Evolutionary conservation across 306 rosid genomes (phyloP).

Genomic region (Trifolium pratense): DNA sequence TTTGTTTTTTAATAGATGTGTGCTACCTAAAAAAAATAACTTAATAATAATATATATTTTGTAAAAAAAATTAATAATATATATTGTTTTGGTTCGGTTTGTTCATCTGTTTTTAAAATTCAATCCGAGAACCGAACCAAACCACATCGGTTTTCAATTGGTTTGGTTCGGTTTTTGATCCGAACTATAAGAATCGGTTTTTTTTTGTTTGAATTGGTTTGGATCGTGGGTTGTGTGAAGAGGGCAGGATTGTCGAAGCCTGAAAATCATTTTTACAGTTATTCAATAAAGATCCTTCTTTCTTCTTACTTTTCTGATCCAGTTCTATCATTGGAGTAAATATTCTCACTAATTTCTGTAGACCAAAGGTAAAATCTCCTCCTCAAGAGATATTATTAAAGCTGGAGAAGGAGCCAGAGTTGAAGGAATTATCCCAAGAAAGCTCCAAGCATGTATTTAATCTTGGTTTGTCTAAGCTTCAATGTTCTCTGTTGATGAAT

Average conservation of each 20-base stretch:
- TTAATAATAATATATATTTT: too few species aligned
- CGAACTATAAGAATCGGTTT: too few species aligned
- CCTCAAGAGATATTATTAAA: constrained; percentile 83
- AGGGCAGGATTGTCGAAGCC: neutral
- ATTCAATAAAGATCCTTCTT: constrained; percentile 2
- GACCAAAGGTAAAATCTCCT: constrained; percentile 85
- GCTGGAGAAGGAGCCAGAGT: constrained; percentile 83
- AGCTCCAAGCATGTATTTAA: constrained; percentile 75
- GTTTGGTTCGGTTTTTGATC: too few species aligned
- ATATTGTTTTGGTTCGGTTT: too few species aligned
- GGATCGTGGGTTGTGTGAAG: too few species aligned
- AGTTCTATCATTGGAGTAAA: constrained; percentile 21
- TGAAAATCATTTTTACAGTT: neutral
- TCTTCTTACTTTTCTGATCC: constrained; percentile 10
- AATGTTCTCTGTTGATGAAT: constrained; percentile 86
- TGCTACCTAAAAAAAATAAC: too few species aligned
- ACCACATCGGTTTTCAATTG: too few species aligned
- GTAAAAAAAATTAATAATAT: too few species aligned
- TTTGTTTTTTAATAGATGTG: too few species aligned
- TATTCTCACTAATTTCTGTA: constrained; percentile 49
- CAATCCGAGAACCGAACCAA: too few species aligned
- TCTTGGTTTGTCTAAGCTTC: constrained; percentile 75
- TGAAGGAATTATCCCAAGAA: constrained; percentile 69
- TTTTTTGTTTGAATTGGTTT: too few species aligned
- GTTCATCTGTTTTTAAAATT: too few species aligned